Percentiles rank a stretch among this genome's conserved stretches.
Evolutionary conservation across 108 stramenopile species (phyloP).

Genomic region (Nitzschia sp.): DNA sequence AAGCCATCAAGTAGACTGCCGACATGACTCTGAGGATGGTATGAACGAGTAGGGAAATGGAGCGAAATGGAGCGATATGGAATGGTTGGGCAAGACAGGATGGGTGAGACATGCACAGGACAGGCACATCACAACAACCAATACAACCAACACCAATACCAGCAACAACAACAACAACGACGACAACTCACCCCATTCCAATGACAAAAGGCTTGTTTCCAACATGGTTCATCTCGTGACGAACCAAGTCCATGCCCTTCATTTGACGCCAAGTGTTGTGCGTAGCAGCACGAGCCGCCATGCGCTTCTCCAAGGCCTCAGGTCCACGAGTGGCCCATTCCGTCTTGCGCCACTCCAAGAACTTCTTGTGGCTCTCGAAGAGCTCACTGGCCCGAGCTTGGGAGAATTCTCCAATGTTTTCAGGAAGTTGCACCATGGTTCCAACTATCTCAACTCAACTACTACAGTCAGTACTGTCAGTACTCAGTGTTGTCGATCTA

Average conservation of each 20-base stretch:
- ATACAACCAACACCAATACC: background rate
- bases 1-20: conserved; percentile 27
- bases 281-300: conserved; percentile 58
- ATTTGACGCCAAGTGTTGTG: conserved; percentile 83
- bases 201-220: conserved; percentile 79
- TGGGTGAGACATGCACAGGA: too few species aligned
- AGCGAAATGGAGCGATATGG: background rate
- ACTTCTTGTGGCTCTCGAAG: conserved; percentile 51
- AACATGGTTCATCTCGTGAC: conserved; percentile 70
- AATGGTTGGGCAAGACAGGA: too few species aligned
- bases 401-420: conserved; percentile 39
- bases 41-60: background rate
- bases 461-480: too few species aligned
- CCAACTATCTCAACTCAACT: too few species aligned
- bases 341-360: conserved; percentile 71
- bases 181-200: conserved; percentile 65
- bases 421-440: conserved; percentile 3
- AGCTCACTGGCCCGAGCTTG: conserved; percentile 26
- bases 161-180: background rate
- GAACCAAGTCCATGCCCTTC: conserved; percentile 62
- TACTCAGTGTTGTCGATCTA: too few species aligned
- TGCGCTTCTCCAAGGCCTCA: conserved; percentile 55
- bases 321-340: conserved; percentile 68
- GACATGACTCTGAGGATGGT: conserved; percentile 30
- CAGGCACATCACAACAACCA: too few species aligned